Evolutionary conservation across 2,329 filamentous ascomycete genomes (phyloP), one percentile per base, ranked within the genome.

Genomic region (Cytospora chrysosperma): DNA sequence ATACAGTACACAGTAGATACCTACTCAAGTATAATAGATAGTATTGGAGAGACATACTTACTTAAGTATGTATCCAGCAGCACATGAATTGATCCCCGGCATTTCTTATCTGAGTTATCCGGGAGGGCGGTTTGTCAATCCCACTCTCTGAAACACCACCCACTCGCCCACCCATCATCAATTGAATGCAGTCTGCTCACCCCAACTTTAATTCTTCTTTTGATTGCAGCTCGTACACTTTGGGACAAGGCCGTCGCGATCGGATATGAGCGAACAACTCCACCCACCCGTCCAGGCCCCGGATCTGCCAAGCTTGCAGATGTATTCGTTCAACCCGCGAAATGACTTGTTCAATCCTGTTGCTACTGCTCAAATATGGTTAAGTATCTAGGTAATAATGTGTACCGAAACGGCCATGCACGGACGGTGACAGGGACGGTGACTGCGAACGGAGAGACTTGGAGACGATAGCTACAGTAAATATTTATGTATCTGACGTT

Each of bases 221-320:
- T 61, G 52, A 43, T 59, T 47, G 27, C 59, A 21, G 5, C 52
- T 21, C n/a, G 26, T 34, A 32, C 47, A 55, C 34, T 19, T 34
- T 34, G 21, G 47, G 43, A 40, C 30, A 52, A 12, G 17, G 19
- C n/a, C 47, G 30, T 26, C 24, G 47, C n/a, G 40, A n/a, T 26
- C 61, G 56, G 51, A 59, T 59, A 56, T 56, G 61, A 55, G 49
- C 56, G 53, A 56, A 40, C 27, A 43, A 43, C 17, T n/a, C 40
- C 40, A 43, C 21, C 40, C 40, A 43, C 40, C n/a, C 40, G 21
- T 1, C 40, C 50, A 50, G 8, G 15, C n/a, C 24, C 26, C 51
- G 34, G 58, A 37, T 26, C 27, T 17, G 30, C 32, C 49, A 50
- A 40, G 19, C 5, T n/a, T 52, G 10, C 30, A 9, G 21, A 10